Base-by-base conservation (phyloP, 192 early-diverging fungal species). In the Coemansia sp. region DNA sequence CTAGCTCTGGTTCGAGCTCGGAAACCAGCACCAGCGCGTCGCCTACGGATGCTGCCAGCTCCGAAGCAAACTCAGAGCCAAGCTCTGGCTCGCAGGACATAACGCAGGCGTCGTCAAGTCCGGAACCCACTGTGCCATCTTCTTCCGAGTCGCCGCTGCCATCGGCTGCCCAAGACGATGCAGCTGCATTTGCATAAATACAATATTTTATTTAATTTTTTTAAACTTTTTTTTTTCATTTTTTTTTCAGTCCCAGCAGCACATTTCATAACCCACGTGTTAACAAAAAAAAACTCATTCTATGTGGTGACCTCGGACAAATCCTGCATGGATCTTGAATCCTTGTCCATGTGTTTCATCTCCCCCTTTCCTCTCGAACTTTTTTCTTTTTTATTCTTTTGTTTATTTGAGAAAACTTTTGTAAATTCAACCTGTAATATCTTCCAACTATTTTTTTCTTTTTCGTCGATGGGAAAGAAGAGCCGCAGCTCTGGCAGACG, bases 401-500 rank as follows among this genome's bases (percentile, higher is more conserved):
- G 2, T 58, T 15, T 28, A 17, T 48, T 39, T 17, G 22, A 28
- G 22, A 28, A 28, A 28, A 28, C n/a, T 41, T 64, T 38, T 70
- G 35, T 35, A 11, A 9, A 45, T 37, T 5, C 20, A 20, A 9
- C 17, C 17, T 51, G n/a, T 54, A 28, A 54, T 15, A 15, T 54
- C 52, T 41, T 41, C 15, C 6, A 54, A 28, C 22, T 54, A 28
- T 54, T 20, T 12, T 59, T 59, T 36, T 32, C 7, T 7, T 59
- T 59, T 36, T 59, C 66, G 33, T 39, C 32, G 14, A 75, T 75
- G 73, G 73, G 64, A 8, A 75, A 70, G 39, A 57, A 67, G 37
- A 34, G 58, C 22, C 73, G 73, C 43, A 63, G 39, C 41, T 70
- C 73, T n/a, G 64, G 73, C 58, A 70, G 33, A 32, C 67, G 68